Conservation (phyloP, 1,139 yeast genomes). For the Saccharomyces pastorianus region DNA sequence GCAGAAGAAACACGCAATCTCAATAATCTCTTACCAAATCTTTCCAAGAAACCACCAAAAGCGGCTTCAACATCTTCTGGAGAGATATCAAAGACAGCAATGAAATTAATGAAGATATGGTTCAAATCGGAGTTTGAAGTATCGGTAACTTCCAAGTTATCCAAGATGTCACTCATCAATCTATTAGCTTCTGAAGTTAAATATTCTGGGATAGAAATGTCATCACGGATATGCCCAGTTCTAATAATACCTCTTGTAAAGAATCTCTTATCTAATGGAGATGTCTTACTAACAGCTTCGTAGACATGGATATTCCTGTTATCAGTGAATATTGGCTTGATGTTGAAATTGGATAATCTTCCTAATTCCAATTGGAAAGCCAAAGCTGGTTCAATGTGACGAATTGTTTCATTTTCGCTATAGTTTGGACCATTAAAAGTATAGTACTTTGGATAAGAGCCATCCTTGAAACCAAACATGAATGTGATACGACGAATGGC, state of each 20-base stretch:
- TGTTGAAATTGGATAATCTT: slow-evolving; percentile 87
- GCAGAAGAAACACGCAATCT: slow-evolving; percentile 95
- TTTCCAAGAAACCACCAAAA: slow-evolving; percentile 92
- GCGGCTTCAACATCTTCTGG: slow-evolving; percentile 97
- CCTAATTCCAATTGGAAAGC: slow-evolving; percentile 96
- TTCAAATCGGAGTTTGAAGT: slow-evolving; percentile 92
- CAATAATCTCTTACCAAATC: slow-evolving; percentile 96
- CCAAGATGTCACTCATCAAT: slow-evolving; percentile 90
- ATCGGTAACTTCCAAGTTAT: slow-evolving; percentile 88
- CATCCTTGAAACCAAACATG: slow-evolving; percentile 74
- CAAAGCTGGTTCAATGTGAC: slow-evolving; percentile 96
- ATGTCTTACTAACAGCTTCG: slow-evolving; percentile 90
- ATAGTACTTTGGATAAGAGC: slow-evolving; percentile 88
- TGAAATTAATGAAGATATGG: slow-evolving; percentile 92
- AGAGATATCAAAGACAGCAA: slow-evolving; percentile 86
- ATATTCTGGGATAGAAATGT: slow-evolving; percentile 85
- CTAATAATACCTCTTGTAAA: slow-evolving; percentile 95
- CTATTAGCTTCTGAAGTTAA: slow-evolving; percentile 93
- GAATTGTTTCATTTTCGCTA: slow-evolving; percentile 76
- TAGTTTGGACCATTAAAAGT: slow-evolving; percentile 89
- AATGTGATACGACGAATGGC: slow-evolving; percentile 88
- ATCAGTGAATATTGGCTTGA: slow-evolving; percentile 91
- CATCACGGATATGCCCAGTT: slow-evolving; percentile 90
- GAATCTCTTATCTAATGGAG: slow-evolving; percentile 88
- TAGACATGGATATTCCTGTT: slow-evolving; percentile 96